Percentiles rank a stretch among this genome's conserved stretches.
These are phyloP conservation scores for Yamadazyma diospyri DNA, from an alignment of 1,139 yeast genomes.

Conservation along the genomic window DNA sequence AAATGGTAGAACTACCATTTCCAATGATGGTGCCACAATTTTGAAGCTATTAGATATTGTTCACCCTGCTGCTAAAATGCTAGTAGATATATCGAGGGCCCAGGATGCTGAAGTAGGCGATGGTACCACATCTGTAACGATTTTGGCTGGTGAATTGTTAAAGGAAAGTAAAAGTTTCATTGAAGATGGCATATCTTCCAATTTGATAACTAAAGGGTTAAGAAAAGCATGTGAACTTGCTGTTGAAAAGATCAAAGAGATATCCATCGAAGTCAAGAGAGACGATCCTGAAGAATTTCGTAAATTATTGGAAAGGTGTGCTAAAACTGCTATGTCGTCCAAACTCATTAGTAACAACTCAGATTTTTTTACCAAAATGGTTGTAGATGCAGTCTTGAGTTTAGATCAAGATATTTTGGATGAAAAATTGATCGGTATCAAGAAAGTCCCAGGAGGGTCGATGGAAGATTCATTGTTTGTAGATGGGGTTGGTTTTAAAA, in stretches of 20 bases:
- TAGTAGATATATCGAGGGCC: constrained; percentile 92
- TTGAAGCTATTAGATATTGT: constrained; percentile 89
- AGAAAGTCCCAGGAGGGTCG: constrained; percentile 94
- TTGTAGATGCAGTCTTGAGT: constrained; percentile 88
- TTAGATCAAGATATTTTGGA: constrained; percentile 83
- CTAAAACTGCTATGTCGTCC: constrained; percentile 96
- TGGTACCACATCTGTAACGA: constrained; percentile 95
- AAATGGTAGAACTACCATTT: constrained; percentile 85
- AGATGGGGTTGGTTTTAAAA: constrained; percentile 95
- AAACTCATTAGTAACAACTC: constrained; percentile 87
- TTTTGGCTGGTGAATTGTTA: constrained; percentile 90
- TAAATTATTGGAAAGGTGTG: constrained; percentile 83
- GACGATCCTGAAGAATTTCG: constrained; percentile 53
- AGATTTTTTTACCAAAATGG: constrained; percentile 90
- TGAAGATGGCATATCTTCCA: constrained; percentile 94
- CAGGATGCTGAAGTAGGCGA: constrained; percentile 99
- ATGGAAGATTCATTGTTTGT: constrained; percentile 89
- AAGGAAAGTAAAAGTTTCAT: constrained; percentile 87
- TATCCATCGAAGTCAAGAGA: constrained; percentile 66
- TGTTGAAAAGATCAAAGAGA: constrained; percentile 64
- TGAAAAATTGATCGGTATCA: constrained; percentile 88
- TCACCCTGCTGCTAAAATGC: constrained; percentile 95
- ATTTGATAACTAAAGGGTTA: constrained; percentile 82
- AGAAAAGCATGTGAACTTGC: constrained; percentile 81
- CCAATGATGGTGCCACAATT: constrained; percentile 98